These are phyloP conservation scores for Schizophyllum commune DNA, from an alignment of 1,284 basidiomycete species.

Conservation along the genomic window DNA sequence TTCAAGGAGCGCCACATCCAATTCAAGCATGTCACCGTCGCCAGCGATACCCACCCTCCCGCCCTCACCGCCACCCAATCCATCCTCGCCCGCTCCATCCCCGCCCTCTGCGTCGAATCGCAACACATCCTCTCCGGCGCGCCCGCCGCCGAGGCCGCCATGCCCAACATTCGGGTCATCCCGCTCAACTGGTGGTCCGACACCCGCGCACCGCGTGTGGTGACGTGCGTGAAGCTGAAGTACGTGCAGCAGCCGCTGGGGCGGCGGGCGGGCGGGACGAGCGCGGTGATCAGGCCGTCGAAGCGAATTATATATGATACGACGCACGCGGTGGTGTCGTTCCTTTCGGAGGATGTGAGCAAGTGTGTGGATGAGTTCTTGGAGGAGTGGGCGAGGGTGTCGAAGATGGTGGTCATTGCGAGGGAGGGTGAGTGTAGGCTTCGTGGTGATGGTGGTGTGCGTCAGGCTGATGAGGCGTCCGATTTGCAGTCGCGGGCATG, in stretches of 20 bases:
- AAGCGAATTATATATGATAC: slow-evolving; percentile 85
- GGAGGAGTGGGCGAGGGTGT: slow-evolving; percentile 86
- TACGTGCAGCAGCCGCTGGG: slow-evolving; percentile 81
- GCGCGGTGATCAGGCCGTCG: slow-evolving; percentile 65
- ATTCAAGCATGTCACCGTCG: slow-evolving; percentile 61
- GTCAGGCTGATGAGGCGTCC: slow-evolving; percentile 4
- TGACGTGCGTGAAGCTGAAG: slow-evolving; percentile 82
- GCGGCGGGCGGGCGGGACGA: slow-evolving; percentile 49
- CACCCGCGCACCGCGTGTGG: slow-evolving; percentile 64
- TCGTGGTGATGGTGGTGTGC: slow-evolving; percentile 1
- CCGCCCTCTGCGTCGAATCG: slow-evolving; percentile 77
- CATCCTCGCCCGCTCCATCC: slow-evolving; percentile 64
- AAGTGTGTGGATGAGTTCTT: slow-evolving; percentile 84
- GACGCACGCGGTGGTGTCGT: slow-evolving; percentile 76
- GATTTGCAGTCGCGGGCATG: slow-evolving; percentile 66
- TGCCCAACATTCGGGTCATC: slow-evolving; percentile 84
- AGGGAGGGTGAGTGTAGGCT: slow-evolving; percentile 55
- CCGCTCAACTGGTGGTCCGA: slow-evolving; percentile 89
- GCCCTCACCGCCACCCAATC: slow-evolving; percentile 47
- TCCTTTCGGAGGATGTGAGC: slow-evolving; percentile 78
- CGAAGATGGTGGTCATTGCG: slow-evolving; percentile 88
- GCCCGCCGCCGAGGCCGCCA: slow-evolving; percentile 80
- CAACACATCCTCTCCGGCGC: slow-evolving; percentile 74
- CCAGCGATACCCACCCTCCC: slow-evolving; percentile 29
- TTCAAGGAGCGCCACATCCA: slow-evolving; percentile 77